Conservation (phyloP, 2,329 filamentous ascomycete species). For the Sporothrix phasma region DNA sequence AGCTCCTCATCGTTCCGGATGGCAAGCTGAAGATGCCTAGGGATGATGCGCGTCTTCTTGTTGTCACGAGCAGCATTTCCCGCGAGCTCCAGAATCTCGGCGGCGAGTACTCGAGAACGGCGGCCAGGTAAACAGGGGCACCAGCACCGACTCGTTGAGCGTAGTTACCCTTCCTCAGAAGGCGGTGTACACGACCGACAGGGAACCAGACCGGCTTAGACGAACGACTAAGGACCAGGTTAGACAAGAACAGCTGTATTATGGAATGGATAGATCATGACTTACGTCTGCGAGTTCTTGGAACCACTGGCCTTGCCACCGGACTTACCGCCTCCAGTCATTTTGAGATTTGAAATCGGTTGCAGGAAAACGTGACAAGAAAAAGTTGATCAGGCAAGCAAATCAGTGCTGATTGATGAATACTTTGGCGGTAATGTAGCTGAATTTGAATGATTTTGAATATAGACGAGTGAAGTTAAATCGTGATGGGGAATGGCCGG, state of each 20-base stretch:
- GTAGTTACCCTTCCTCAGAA: constrained; percentile 97
- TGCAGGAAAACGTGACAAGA: no score
- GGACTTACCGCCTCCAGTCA: constrained; percentile 99
- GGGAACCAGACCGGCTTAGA: constrained; percentile 99
- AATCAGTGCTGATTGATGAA: constrained; percentile 23
- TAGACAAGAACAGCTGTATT: constrained; percentile 24
- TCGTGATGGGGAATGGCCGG: constrained; percentile 34
- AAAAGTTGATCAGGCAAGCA: constrained; percentile 22
- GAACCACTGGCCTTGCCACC: constrained; percentile 98
- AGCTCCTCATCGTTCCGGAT: constrained; percentile 99
- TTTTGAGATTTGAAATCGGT: constrained; percentile 64
- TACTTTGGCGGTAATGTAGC: constrained; percentile 24
- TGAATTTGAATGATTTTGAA: constrained; percentile 31
- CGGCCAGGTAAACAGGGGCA: constrained; percentile 93
- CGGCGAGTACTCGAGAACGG: constrained; percentile 96
- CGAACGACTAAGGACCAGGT: constrained; percentile 60
- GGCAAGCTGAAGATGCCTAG: constrained; percentile 95
- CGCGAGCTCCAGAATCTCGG: constrained; percentile 97
- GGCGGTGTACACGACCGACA: constrained; percentile 99
- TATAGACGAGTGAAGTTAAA: constrained; percentile 27
- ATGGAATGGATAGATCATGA: constrained; percentile 24
- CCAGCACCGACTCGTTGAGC: constrained; percentile 98
- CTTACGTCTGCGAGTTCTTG: constrained; percentile 99
- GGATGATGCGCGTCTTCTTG: constrained; percentile 99
- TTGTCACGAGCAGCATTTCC: constrained; percentile 98